Evolutionary conservation across 2,329 filamentous ascomycete genomes (phyloP), one percentile per base, ranked within the genome.

Genomic region (Aspergillus phoenicis): DNA sequence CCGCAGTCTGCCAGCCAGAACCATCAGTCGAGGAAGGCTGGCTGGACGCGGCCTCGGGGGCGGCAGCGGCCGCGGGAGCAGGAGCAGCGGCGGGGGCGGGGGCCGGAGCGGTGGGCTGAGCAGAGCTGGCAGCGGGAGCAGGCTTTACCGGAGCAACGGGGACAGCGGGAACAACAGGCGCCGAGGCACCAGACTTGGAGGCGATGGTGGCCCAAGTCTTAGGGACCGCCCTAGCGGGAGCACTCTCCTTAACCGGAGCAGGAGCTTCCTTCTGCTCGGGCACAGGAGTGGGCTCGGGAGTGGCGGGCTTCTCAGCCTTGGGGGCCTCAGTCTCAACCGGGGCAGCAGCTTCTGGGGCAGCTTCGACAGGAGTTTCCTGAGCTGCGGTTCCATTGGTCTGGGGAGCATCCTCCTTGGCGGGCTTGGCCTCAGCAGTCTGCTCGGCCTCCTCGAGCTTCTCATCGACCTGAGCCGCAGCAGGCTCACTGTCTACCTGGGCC

Each of bases 1-100:
- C 89, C 58, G 91, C 94, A 52, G 91, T 94, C 78, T 97, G 94
- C 95, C 95, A 99, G 72, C 91, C 91, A 62, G 84, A 80, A 62
- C 82, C 81, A 57, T 87, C 85, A 59, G 77, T 80, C 30, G 89
- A 87, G 53, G 91, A 91, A 52, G 89, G 91, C 77, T 97, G 93
- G 92, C 91, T 97, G 72, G 89, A 89, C 51, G 69, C 73, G 64
- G 49, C 70, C 52, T 81, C 72, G 52, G 80, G 65, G 85, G 83
- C 84, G 87, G 65, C 68, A 70, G 74, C 81, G 20, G 75, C 64
- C 24, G 76, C 64, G 22, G 73, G 62, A 30, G 74, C 63, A 45
- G 72, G 65, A 59, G 70, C 69, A n/a, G 72, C 56, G 47, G 73
- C 54, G 3, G 58, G 67, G 51, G 80, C 70, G 48, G 80, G 65